Conservation (phyloP, 2,329 filamentous ascomycete genomes). For the Aspergillus sp. region DNA sequence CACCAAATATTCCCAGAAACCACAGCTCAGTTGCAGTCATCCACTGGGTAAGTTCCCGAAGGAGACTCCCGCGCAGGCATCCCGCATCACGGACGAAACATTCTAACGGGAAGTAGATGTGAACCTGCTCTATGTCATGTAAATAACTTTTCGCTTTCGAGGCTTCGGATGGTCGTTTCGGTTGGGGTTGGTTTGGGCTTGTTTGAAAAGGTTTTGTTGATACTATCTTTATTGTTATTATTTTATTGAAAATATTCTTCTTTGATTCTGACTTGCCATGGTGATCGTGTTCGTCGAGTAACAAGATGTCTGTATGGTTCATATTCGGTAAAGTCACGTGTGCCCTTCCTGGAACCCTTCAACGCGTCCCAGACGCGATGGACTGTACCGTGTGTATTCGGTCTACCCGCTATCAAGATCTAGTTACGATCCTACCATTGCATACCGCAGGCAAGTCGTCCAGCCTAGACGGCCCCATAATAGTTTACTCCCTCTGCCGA, state of each 20-base stretch:
- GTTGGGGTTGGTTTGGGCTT: slow-evolving; percentile 2
- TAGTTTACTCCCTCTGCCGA: too few relatives aligned
- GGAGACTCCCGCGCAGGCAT: not conserved
- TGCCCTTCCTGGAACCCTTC: too few relatives aligned
- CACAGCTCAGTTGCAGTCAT: slow-evolving; percentile 93
- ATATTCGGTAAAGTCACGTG: too few relatives aligned
- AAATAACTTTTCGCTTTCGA: slow-evolving; percentile 21
- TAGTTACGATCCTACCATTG: not conserved
- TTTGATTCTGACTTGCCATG: too few relatives aligned
- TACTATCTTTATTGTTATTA: slow-evolving; percentile 1
- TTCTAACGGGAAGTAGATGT: slow-evolving; percentile 51
- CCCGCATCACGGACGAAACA: not conserved
- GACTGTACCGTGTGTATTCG: not conserved
- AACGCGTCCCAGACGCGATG: too few relatives aligned
- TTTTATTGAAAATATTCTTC: not conserved
- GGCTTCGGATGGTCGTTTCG: slow-evolving; percentile 3
- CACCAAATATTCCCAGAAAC: slow-evolving; percentile 88
- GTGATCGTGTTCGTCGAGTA: too few relatives aligned
- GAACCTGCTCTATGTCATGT: slow-evolving; percentile 68
- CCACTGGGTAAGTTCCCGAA: slow-evolving; percentile 71
- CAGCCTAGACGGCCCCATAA: too few relatives aligned
- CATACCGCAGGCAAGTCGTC: not conserved
- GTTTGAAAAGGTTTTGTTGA: not conserved
- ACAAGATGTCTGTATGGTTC: too few relatives aligned
- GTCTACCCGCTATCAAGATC: not conserved